These are phyloP conservation scores for Isochrysis galbana DNA, from an alignment of 78 protist species.

Conservation along the genomic window DNA sequence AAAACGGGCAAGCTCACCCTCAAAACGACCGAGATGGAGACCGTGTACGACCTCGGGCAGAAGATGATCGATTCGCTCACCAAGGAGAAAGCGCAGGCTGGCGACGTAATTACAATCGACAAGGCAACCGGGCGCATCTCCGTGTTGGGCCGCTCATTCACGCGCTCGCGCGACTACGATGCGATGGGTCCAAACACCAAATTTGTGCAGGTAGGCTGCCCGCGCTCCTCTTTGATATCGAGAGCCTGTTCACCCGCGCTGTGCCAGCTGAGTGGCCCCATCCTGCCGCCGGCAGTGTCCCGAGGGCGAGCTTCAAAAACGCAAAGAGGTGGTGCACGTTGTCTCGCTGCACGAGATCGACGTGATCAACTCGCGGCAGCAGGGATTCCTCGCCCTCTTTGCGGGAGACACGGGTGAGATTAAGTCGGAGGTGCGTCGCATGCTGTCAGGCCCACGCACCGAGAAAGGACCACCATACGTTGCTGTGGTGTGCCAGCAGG, in stretches of 20 bases:
- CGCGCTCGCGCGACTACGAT: constrained; percentile 89
- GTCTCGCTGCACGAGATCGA: constrained; percentile 97
- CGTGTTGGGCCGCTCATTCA: constrained; percentile 91
- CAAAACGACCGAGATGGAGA: constrained; percentile 99
- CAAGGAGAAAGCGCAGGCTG: constrained; percentile 88
- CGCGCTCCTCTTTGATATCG: background rate
- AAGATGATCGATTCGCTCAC: constrained; percentile 98
- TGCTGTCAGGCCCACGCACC: no score
- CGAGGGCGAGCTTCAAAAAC: constrained; percentile 91
- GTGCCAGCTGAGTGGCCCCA: no score
- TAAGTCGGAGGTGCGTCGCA: constrained; percentile 78
- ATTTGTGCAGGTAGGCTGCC: background rate
- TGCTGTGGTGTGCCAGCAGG: no score
- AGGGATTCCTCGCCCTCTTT: constrained; percentile 61
- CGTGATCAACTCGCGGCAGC: constrained; percentile 92
- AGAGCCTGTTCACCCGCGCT: background rate
- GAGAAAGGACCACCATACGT: no score
- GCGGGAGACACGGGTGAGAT: constrained; percentile 95
- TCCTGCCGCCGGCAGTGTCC: constrained; percentile 76
- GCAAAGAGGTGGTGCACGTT: constrained; percentile 92
- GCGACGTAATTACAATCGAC: constrained; percentile 96
- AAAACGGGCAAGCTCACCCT: constrained; percentile 94
- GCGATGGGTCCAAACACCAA: constrained; percentile 73
- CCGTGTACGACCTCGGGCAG: constrained; percentile 95
- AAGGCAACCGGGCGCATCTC: constrained; percentile 95